Conservation (phyloP, 108 stramenopile species). For the Craspedostauros australis region DNA sequence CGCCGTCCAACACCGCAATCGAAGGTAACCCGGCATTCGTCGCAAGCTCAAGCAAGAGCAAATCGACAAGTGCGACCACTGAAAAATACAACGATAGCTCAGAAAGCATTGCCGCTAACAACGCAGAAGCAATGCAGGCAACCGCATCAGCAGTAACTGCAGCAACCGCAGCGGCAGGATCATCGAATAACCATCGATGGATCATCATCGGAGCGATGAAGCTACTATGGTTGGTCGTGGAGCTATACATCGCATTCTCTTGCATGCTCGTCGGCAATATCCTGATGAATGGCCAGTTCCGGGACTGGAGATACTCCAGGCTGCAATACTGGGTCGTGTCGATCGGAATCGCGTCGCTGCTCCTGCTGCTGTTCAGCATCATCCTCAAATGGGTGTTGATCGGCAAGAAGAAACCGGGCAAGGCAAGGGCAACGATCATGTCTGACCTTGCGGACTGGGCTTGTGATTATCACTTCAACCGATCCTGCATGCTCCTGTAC, state of each 20-base stretch:
- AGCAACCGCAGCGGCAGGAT: too few species aligned
- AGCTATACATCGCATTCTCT: conserved; percentile 1
- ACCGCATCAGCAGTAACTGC: too few species aligned
- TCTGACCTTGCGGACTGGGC: conserved; percentile 4
- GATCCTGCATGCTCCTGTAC: neutral
- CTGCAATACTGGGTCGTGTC: neutral
- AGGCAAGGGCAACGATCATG: too few species aligned
- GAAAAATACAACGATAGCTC: too few species aligned
- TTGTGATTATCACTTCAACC: neutral
- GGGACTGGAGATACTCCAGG: conserved; percentile 2
- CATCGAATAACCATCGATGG: too few species aligned
- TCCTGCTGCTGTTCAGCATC: neutral
- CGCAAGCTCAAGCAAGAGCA: too few species aligned
- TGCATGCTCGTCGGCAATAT: neutral
- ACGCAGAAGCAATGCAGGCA: neutral
- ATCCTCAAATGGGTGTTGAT: conserved; percentile 5
- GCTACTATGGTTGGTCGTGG: conserved; percentile 3
- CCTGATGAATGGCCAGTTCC: neutral
- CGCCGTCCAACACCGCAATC: neutral
- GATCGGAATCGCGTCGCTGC: neutral
- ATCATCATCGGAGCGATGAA: neutral
- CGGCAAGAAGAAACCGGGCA: conserved; percentile 4
- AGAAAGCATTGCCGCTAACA: neutral
- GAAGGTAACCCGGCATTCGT: conserved; percentile 3
- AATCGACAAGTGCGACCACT: too few species aligned